These are phyloP conservation scores for Lepidium campestre DNA, from an alignment of 441 rosid genomes.

Conservation along the genomic window DNA sequence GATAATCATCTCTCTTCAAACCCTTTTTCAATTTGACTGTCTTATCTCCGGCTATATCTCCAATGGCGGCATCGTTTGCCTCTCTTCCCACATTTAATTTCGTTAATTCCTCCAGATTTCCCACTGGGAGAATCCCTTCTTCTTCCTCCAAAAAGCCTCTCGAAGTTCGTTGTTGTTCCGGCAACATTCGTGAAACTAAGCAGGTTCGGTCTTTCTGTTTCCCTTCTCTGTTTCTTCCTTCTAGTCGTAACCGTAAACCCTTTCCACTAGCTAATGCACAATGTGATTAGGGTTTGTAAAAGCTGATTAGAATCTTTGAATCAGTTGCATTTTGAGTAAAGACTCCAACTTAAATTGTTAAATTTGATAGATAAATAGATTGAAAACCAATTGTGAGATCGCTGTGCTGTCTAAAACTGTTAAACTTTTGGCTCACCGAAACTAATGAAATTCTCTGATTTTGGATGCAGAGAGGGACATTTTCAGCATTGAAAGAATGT, in stretches of 20 bases:
- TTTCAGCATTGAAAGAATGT: constrained; percentile 64
- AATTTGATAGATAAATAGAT: neutral
- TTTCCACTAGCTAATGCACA: neutral
- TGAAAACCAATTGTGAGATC: neutral
- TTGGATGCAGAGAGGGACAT: constrained; percentile 40
- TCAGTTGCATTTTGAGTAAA: neutral
- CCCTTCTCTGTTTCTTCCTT: neutral
- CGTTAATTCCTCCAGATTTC: constrained; percentile 16
- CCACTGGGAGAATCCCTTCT: constrained; percentile 25
- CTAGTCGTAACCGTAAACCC: neutral
- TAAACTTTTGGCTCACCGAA: neutral
- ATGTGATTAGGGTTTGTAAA: neutral
- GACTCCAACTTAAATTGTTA: neutral
- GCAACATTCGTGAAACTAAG: constrained; percentile 19
- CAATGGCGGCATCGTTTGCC: constrained; percentile 30
- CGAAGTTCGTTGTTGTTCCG: constrained; percentile 31
- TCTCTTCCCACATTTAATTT: constrained; percentile 33
- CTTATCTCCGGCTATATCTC: neutral
- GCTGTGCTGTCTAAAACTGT: neutral
- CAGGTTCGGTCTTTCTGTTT: constrained; percentile 28
- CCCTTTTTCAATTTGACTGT: neutral
- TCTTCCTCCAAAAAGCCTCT: constrained; percentile 20
- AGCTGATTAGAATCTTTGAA: neutral
- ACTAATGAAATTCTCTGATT: neutral
- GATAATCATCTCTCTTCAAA: neutral